Conservation (phyloP, 257 asterid species). For the Gardenia jasminoides region DNA sequence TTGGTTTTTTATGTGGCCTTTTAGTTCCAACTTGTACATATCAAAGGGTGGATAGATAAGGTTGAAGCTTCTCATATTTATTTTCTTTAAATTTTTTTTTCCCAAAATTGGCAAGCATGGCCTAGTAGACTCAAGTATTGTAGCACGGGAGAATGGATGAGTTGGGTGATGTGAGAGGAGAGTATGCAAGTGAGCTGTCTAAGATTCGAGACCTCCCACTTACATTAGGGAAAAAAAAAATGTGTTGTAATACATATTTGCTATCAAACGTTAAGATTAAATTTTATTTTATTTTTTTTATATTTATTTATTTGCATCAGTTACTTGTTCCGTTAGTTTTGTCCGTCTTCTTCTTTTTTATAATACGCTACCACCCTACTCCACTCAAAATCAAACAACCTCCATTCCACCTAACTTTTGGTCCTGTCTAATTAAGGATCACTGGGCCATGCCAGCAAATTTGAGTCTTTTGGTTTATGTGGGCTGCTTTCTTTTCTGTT, state of each 20-base stretch:
- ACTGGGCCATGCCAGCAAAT: constrained; percentile 16
- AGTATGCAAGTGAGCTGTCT: too few relatives aligned
- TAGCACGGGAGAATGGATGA: too few relatives aligned
- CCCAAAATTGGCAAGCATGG: neutral
- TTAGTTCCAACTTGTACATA: constrained; percentile 8
- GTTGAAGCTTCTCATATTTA: neutral
- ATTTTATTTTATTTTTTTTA: too few relatives aligned
- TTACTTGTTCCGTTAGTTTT: neutral
- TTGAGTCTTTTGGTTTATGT: neutral
- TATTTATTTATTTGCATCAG: too few relatives aligned
- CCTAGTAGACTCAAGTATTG: neutral
- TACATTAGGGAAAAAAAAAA: too few relatives aligned
- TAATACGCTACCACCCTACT: neutral
- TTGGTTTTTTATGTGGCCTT: constrained; percentile 7
- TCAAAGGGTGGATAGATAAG: constrained; percentile 11
- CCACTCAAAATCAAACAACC: neutral
- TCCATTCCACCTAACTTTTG: neutral
- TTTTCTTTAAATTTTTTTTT: neutral
- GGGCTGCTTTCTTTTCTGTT: neutral
- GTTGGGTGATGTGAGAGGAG: too few relatives aligned
- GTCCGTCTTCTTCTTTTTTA: neutral
- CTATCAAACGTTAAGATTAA: too few relatives aligned
- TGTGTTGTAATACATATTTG: neutral
- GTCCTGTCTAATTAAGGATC: constrained; percentile 6
- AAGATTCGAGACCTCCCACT: too few relatives aligned